phyloP scores from a whole-genome alignment of 1,284 basidiomycete genomes.

The Boletus mariae region DNA sequence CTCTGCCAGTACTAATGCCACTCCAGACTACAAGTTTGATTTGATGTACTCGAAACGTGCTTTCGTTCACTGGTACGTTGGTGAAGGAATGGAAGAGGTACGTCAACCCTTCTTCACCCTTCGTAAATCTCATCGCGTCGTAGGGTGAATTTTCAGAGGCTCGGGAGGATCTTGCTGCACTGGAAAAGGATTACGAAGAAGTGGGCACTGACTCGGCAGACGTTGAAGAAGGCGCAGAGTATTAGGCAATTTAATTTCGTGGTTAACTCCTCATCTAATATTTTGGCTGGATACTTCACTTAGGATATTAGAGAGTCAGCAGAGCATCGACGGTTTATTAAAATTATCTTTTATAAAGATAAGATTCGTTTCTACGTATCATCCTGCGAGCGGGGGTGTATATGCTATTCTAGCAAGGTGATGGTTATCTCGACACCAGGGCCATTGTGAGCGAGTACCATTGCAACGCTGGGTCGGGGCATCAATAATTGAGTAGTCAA shows the following conservation, averaged over 20 bases:
- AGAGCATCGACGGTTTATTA: conserved; percentile 2
- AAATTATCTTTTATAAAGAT: background rate
- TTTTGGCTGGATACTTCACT: conserved; percentile 7
- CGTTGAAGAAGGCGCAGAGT: conserved; percentile 70
- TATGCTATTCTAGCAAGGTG: conserved; percentile 7
- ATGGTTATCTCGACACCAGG: conserved; percentile 20
- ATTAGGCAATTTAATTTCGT: conserved; percentile 41
- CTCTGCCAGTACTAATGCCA: conserved; percentile 12
- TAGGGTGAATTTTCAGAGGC: conserved; percentile 96
- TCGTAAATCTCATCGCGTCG: conserved; percentile 1
- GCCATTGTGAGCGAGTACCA: conserved; percentile 15
- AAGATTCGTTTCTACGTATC: background rate
- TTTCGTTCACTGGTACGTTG: conserved; percentile 98
- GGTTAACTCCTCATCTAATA: conserved; percentile 4
- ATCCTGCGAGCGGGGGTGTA: background rate
- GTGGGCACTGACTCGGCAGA: conserved; percentile 91
- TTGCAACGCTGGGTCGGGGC: conserved; percentile 22
- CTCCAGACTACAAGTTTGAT: conserved; percentile 94
- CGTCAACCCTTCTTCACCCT: conserved; percentile 8
- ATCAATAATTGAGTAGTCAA: conserved; percentile 2
- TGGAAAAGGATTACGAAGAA: conserved; percentile 97
- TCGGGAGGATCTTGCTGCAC: conserved; percentile 93
- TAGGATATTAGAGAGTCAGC: conserved; percentile 14
- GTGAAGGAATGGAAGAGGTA: conserved; percentile 97
- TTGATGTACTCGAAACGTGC: conserved; percentile 96